phyloP scores from a whole-genome alignment of 2,329 filamentous ascomycete genomes.

The Cladosporium sp. region DNA sequence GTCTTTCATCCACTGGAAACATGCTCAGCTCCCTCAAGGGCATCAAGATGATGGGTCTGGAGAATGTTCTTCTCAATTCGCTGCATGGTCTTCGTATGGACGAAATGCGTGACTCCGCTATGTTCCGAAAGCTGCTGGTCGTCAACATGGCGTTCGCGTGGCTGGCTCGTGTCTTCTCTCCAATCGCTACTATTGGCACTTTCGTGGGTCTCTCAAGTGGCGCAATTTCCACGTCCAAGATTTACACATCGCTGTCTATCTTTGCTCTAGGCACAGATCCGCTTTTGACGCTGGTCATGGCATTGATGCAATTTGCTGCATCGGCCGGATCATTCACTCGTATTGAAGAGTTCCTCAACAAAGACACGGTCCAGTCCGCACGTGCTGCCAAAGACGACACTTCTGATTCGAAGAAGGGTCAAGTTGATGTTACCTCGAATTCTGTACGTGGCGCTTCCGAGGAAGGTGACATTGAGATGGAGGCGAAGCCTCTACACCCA shows the following conservation, averaged over 20 bases:
- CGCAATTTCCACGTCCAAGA: constrained; percentile 12
- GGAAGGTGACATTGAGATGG: constrained; percentile 15
- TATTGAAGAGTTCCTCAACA: constrained; percentile 20
- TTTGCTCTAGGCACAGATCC: constrained; percentile 18
- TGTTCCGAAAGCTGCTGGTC: constrained; percentile 18
- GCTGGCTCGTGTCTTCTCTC: constrained; percentile 9
- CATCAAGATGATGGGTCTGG: constrained; percentile 48
- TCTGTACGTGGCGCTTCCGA: not conserved
- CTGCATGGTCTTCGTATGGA: constrained; percentile 16
- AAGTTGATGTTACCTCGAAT: not conserved
- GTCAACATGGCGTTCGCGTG: constrained; percentile 17
- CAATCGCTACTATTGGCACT: constrained; percentile 17
- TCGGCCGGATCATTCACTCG: constrained; percentile 16
- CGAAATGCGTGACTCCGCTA: constrained; percentile 18
- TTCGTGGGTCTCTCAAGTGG: constrained; percentile 17
- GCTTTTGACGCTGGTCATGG: constrained; percentile 18
- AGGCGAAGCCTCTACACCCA: constrained; percentile 31
- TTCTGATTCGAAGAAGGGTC: not conserved
- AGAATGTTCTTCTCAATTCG: constrained; percentile 16
- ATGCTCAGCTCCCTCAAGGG: constrained; percentile 51
- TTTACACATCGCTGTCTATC: constrained; percentile 18
- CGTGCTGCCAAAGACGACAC: not conserved
- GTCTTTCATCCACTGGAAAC: constrained; percentile 45
- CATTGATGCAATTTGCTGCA: constrained; percentile 20
- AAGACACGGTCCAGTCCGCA: not conserved